phyloP scores from a whole-genome alignment of 768 basidiomycete genomes.

The Suillus brevipes region DNA sequence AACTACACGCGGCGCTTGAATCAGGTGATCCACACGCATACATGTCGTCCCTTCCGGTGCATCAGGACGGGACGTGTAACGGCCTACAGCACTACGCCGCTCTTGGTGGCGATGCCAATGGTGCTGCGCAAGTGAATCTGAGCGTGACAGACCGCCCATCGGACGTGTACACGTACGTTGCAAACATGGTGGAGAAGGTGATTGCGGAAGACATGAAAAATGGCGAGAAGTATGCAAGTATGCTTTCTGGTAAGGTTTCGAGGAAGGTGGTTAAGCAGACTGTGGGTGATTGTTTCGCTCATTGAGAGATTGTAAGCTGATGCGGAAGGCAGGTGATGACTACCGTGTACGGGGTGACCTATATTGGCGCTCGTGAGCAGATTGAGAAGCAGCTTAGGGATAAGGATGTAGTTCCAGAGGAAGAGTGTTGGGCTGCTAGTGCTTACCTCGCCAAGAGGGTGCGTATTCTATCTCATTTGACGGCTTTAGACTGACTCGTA shows the following conservation, averaged over 20 bases:
- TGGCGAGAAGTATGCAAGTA: slow-evolving; percentile 52
- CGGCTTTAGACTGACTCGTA: background rate
- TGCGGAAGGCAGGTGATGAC: slow-evolving; percentile 79
- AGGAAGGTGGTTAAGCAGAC: slow-evolving; percentile 99
- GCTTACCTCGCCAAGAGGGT: slow-evolving; percentile 82
- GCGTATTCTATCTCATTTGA: background rate
- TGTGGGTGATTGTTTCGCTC: slow-evolving; percentile 40
- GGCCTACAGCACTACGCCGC: slow-evolving; percentile 99
- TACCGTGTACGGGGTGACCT: slow-evolving; percentile 97
- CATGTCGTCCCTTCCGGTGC: slow-evolving; percentile 79
- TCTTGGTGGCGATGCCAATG: slow-evolving; percentile 86
- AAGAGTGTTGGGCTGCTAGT: slow-evolving; percentile 72
- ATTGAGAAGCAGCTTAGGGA: slow-evolving; percentile 88
- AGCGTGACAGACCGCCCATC: slow-evolving; percentile 81
- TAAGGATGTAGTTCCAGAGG: slow-evolving; percentile 65
- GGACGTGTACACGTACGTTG: slow-evolving; percentile 94
- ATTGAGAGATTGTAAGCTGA: background rate
- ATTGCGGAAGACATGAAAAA: slow-evolving; percentile 56
- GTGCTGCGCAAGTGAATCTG: slow-evolving; percentile 92
- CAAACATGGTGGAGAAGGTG: slow-evolving; percentile 75
- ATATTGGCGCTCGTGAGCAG: slow-evolving; percentile 91
- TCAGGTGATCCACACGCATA: slow-evolving; percentile 60
- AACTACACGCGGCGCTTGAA: slow-evolving; percentile 78
- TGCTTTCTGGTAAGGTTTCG: slow-evolving; percentile 76
- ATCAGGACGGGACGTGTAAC: slow-evolving; percentile 98